These are phyloP conservation scores for Hypoxylon sp. DNA, from an alignment of 2,329 filamentous ascomycete species.

Conservation along the genomic window DNA sequence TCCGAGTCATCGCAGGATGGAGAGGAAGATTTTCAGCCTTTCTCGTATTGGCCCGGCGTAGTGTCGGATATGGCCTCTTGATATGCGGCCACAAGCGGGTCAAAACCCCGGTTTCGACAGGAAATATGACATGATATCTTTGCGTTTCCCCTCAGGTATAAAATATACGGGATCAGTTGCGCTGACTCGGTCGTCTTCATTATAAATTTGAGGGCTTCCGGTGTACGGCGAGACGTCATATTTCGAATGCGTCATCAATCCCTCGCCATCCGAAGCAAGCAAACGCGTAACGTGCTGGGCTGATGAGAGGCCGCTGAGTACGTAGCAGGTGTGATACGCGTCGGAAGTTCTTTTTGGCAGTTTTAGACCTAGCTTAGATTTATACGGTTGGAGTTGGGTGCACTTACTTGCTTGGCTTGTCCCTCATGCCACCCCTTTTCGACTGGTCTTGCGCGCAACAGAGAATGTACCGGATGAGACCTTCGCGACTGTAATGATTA, in stretches of 20 bases:
- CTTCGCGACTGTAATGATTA: conserved; percentile 78
- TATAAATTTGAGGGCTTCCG: conserved; percentile 72
- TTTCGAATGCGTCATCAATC: conserved; percentile 56
- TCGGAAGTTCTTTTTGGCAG: conserved; percentile 73
- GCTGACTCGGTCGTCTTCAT: conserved; percentile 75
- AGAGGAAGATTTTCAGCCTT: conserved; percentile 41
- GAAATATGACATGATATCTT: conserved; percentile 74
- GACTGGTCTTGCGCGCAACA: conserved; percentile 83
- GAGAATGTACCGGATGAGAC: conserved; percentile 88
- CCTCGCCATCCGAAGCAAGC: conserved; percentile 52
- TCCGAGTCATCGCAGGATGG: conserved; percentile 37
- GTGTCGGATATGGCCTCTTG: conserved; percentile 48
- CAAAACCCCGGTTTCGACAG: conserved; percentile 68
- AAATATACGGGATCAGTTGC: conserved; percentile 87
- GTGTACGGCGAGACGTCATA: conserved; percentile 60
- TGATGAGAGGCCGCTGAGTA: conserved; percentile 84
- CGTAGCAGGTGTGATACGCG: conserved; percentile 94
- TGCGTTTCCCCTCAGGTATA: conserved; percentile 77
- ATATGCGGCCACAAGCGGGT: conserved; percentile 52
- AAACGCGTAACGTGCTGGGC: conserved; percentile 73
- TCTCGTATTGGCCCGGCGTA: conserved; percentile 49
- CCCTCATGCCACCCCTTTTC: conserved; percentile 82
- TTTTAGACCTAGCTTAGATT: conserved; percentile 33
- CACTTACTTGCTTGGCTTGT: conserved; percentile 90
- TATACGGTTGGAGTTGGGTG: conserved; percentile 10